Percentiles rank a stretch among this genome's conserved stretches.
Evolutionary conservation across 371 early-diverging fungal species (phyloP).

Genomic region (Mortierella sp.): DNA sequence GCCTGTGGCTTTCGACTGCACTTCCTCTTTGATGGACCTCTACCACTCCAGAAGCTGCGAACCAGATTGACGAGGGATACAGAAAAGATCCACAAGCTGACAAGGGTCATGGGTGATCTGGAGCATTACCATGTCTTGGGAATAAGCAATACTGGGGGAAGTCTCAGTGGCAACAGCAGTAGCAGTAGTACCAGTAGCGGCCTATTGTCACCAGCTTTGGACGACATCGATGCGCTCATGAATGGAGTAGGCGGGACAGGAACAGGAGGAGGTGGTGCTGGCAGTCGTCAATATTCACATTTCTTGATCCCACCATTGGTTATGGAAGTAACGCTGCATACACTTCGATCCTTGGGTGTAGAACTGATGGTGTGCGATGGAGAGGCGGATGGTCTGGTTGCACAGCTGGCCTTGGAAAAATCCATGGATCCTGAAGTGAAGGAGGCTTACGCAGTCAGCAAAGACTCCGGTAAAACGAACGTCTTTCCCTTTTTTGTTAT

Average conservation of each 20-base stretch:
- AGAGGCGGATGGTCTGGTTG: conserved; percentile 69
- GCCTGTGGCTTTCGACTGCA: conserved; percentile 56
- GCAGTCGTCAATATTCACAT: conserved; percentile 28
- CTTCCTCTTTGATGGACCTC: conserved; percentile 68
- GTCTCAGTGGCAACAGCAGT: conserved; percentile 2
- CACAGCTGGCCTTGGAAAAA: conserved; percentile 54
- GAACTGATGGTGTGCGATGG: conserved; percentile 58
- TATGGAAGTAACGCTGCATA: conserved; percentile 63
- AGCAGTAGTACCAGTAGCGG: conserved; percentile 12
- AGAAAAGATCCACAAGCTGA: conserved; percentile 58
- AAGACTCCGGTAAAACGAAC: conserved; percentile 66
- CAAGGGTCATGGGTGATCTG: conserved; percentile 32
- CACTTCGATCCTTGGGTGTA: conserved; percentile 53
- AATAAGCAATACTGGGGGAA: neutral
- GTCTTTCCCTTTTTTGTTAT: neutral
- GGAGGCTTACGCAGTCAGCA: conserved; percentile 64
- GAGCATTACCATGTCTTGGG: conserved; percentile 34
- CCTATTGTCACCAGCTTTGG: neutral
- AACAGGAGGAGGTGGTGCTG: conserved; percentile 11
- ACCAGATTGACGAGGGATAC: conserved; percentile 64
- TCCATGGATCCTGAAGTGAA: conserved; percentile 31
- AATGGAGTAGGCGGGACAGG: neutral
- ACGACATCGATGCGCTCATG: neutral
- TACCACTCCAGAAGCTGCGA: conserved; percentile 62
- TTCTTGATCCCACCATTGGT: conserved; percentile 67